These are phyloP conservation scores for Zymoseptoria pseudotritici DNA, from an alignment of 2,329 filamentous ascomycete genomes.

Conservation along the genomic window DNA sequence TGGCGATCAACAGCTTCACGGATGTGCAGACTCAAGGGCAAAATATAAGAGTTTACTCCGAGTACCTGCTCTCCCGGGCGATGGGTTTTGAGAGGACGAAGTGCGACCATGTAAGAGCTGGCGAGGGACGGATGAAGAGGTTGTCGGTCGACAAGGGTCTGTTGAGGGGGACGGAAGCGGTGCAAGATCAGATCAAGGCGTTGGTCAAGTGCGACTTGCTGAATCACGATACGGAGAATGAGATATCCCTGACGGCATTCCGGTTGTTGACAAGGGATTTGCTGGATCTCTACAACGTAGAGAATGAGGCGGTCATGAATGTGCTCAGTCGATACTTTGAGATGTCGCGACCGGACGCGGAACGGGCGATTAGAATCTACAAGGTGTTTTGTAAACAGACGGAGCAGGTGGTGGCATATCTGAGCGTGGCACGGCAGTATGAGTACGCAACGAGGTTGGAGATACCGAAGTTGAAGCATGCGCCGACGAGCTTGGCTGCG, in stretches of 20 bases:
- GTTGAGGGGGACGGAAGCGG: slow-evolving; percentile 79
- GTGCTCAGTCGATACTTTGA: slow-evolving; percentile 96
- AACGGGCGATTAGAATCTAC: slow-evolving; percentile 86
- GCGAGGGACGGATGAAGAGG: slow-evolving; percentile 75
- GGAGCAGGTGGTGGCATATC: slow-evolving; percentile 83
- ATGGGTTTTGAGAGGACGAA: slow-evolving; percentile 76
- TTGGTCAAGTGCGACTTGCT: slow-evolving; percentile 86
- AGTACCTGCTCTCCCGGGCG: slow-evolving; percentile 77
- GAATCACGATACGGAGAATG: slow-evolving; percentile 83
- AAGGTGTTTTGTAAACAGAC: slow-evolving; percentile 87
- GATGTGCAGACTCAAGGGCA: slow-evolving; percentile 92
- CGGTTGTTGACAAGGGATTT: slow-evolving; percentile 84
- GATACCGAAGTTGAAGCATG: slow-evolving; percentile 95
- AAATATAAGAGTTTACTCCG: slow-evolving; percentile 86
- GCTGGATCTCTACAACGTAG: slow-evolving; percentile 80
- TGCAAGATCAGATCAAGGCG: slow-evolving; percentile 80
- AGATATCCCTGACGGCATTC: slow-evolving; percentile 92
- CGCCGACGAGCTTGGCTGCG: slow-evolving; percentile 80
- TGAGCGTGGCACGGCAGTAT: slow-evolving; percentile 79
- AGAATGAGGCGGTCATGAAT: slow-evolving; percentile 96
- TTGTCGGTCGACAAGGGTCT: slow-evolving; percentile 86
- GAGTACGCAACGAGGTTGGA: slow-evolving; percentile 88
- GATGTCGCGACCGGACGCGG: slow-evolving; percentile 90
- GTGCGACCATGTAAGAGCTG: slow-evolving; percentile 80
- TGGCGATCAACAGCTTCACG: slow-evolving; percentile 85